Conservation (phyloP, 106 monocot genomes). For the Chionographis japonica region DNA sequence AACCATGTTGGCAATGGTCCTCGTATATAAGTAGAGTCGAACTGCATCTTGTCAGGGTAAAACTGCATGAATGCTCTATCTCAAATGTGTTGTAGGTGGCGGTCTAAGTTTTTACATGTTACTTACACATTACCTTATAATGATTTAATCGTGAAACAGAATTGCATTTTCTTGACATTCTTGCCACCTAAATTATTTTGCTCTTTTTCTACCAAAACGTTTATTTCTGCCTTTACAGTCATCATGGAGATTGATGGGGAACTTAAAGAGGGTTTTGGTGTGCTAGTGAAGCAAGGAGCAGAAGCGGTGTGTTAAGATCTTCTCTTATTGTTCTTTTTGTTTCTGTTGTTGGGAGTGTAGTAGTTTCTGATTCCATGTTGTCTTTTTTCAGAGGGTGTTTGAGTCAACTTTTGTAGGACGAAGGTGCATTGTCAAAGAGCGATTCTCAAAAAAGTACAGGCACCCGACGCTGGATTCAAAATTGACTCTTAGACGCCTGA, state of each 20-base stretch:
- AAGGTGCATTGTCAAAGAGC: conserved; percentile 55
- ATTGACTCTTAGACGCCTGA: conserved; percentile 73
- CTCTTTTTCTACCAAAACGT: not conserved
- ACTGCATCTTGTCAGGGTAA: no score
- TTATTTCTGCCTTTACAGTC: not conserved
- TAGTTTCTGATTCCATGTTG: not conserved
- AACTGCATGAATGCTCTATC: no score
- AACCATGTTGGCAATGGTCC: no score
- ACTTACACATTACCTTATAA: no score
- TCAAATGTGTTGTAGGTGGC: no score
- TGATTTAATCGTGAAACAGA: no score
- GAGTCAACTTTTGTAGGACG: conserved; percentile 44
- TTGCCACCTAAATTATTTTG: not conserved
- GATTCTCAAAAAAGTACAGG: conserved; percentile 66
- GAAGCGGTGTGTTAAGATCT: conserved; percentile 36
- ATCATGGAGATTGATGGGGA: conserved; percentile 31
- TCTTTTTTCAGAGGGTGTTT: conserved; percentile 42
- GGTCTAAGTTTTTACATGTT: no score
- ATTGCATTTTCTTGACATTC: not conserved
- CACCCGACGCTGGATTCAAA: conserved; percentile 72
- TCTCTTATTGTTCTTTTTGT: not conserved
- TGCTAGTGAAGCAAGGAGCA: conserved; percentile 52
- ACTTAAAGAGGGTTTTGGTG: conserved; percentile 26
- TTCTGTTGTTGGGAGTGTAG: not conserved
- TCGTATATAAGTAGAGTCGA: no score